Conservation (phyloP, 73 alveolate species). For the Paramecium pentaurelia region DNA sequence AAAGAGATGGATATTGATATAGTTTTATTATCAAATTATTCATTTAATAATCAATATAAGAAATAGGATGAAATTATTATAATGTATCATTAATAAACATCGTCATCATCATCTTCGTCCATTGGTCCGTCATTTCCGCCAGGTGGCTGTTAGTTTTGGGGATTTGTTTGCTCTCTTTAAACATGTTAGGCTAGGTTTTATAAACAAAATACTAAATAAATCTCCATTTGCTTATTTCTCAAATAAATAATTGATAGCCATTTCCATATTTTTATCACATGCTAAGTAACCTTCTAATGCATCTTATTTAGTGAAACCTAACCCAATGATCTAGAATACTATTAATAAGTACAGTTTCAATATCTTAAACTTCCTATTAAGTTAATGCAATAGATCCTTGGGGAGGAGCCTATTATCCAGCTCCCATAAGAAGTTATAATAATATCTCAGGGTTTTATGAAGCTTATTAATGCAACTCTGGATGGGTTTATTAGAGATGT, state of each 20-base stretch:
- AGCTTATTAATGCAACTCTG: not conserved
- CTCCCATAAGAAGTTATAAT: conserved; percentile 46
- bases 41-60: no score
- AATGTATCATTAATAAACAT: not conserved
- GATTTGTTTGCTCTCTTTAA: conserved; percentile 2
- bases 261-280: conserved; percentile 54
- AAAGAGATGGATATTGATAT: no score
- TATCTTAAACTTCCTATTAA: conserved; percentile 14
- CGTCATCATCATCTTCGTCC: not conserved
- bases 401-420: not conserved
- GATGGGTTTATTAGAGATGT: conserved; percentile 41
- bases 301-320: conserved; percentile 52
- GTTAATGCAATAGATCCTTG: not conserved
- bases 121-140: not conserved
- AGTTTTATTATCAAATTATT: no score
- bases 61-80: not conserved
- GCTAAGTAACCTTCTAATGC: conserved; percentile 58
- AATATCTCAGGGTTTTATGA: conserved; percentile 51
- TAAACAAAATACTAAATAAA: not conserved
- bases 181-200: not conserved
- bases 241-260: conserved; percentile 50
- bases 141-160: not conserved
- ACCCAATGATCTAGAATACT: conserved; percentile 1
- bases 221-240: conserved; percentile 53
- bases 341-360: not conserved